Conservation (phyloP, 495 filamentous ascomycete species). For the Hypoxylon rickii region DNA sequence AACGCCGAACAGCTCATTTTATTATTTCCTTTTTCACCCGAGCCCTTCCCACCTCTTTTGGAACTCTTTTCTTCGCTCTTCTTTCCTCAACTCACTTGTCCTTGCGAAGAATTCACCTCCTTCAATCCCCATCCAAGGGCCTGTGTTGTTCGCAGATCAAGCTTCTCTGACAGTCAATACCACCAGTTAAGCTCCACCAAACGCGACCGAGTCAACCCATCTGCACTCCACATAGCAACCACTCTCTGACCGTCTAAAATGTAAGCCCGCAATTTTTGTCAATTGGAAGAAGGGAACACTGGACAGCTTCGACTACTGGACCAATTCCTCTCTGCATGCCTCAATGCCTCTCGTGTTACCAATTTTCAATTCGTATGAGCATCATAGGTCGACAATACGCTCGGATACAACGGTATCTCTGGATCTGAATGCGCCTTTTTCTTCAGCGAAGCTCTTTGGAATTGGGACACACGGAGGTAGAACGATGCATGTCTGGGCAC, state of each 20-base stretch:
- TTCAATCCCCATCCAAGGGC: constrained; percentile 35
- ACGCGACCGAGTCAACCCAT: constrained; percentile 9
- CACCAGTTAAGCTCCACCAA: constrained; percentile 32
- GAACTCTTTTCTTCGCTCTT: constrained; percentile 24
- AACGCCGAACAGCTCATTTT: constrained; percentile 35
- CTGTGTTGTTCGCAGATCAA: constrained; percentile 43
- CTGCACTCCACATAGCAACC: constrained; percentile 22
- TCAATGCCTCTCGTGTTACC: not conserved
- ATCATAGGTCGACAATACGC: constrained; percentile 1
- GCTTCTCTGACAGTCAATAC: constrained; percentile 31
- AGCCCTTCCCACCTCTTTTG: constrained; percentile 32
- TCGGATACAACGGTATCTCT: no score
- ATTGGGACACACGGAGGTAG: not conserved
- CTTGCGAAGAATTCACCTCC: constrained; percentile 32
- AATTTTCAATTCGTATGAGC: not conserved
- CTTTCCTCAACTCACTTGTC: constrained; percentile 40
- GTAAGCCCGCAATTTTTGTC: constrained; percentile 30
- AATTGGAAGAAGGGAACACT: constrained; percentile 13
- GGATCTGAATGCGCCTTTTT: constrained; percentile 29
- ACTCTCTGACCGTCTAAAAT: constrained; percentile 6
- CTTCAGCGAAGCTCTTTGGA: not conserved
- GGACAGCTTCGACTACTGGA: not conserved
- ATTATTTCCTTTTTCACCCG: constrained; percentile 40
- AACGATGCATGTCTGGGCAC: not conserved
- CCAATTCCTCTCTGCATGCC: not conserved